These are phyloP conservation scores for Botrytis byssoidea DNA, from an alignment of 2,329 filamentous ascomycete genomes.

Conservation along the genomic window DNA sequence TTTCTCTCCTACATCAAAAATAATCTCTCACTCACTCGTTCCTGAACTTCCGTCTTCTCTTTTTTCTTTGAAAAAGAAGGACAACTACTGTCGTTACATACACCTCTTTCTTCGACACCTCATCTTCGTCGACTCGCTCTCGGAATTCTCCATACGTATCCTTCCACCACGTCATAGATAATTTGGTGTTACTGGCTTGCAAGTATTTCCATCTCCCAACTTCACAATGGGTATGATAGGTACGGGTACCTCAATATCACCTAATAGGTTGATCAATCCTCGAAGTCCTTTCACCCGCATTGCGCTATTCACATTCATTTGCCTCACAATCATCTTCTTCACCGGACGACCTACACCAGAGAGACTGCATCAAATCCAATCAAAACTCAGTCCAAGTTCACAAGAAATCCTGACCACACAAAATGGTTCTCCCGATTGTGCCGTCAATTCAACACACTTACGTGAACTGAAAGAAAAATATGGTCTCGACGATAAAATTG, in stretches of 20 bases:
- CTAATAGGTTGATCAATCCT: constrained; percentile 22
- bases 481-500: constrained; percentile 49
- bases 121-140: neutral
- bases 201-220: neutral
- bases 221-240: constrained; percentile 15
- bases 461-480: constrained; percentile 48
- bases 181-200: neutral
- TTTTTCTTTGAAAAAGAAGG: no score
- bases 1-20: neutral
- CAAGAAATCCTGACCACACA: constrained; percentile 16
- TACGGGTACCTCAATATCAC: constrained; percentile 14
- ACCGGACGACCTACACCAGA: constrained; percentile 21
- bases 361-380: constrained; percentile 23
- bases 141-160: neutral
- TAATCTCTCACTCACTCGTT: neutral
- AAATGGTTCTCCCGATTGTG: constrained; percentile 42
- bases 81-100: constrained; percentile 4
- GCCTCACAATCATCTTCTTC: constrained; percentile 31
- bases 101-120: neutral
- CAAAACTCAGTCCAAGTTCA: constrained; percentile 18
- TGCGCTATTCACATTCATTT: constrained; percentile 30
- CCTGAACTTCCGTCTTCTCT: neutral
- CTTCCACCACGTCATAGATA: neutral
- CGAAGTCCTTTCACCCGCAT: constrained; percentile 31
- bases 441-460: constrained; percentile 49